A percentile compares a stretch with the other conserved stretches of the same genome.
Evolutionary conservation across 768 basidiomycete genomes (phyloP).

Genomic region (Hypsizygus marmoreus): DNA sequence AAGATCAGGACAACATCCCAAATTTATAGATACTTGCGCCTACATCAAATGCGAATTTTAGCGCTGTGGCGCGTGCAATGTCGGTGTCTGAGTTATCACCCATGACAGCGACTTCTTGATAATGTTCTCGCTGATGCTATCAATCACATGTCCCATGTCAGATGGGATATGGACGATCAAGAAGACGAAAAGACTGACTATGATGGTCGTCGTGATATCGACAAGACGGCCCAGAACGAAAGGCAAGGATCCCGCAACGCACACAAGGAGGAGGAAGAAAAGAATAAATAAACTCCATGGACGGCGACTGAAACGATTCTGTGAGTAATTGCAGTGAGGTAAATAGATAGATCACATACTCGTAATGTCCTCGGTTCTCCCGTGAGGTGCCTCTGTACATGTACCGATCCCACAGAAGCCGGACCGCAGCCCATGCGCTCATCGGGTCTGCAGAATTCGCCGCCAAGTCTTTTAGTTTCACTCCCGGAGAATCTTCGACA

Average conservation of each 20-base stretch:
- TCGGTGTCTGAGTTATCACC: constrained; percentile 36
- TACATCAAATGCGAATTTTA: constrained; percentile 31
- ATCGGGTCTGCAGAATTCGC: constrained; percentile 30
- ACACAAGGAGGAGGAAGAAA: constrained; percentile 36
- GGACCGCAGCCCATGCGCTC: constrained; percentile 29
- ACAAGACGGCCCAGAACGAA: constrained; percentile 41
- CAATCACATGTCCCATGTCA: too few species aligned
- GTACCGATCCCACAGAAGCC: constrained; percentile 36
- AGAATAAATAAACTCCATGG: constrained; percentile 39
- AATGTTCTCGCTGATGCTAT: constrained; percentile 34
- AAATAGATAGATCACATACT: constrained; percentile 28
- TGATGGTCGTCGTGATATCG: constrained; percentile 29
- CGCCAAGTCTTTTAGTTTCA: constrained; percentile 38
- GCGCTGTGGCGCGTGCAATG: constrained; percentile 28
- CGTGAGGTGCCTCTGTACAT: constrained; percentile 35
- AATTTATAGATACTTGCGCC: not conserved
- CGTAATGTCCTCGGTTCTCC: constrained; percentile 32
- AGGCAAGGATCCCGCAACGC: constrained; percentile 27
- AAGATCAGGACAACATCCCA: not conserved
- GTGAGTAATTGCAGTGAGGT: not conserved
- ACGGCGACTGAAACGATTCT: constrained; percentile 26
- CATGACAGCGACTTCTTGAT: constrained; percentile 35
- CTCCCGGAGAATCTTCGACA: constrained; percentile 28
- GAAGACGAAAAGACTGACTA: constrained; percentile 22
- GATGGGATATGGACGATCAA: too few species aligned